Base-by-base conservation (phyloP, 2,329 filamentous ascomycete species). In the Paecilomyces sp. region DNA sequence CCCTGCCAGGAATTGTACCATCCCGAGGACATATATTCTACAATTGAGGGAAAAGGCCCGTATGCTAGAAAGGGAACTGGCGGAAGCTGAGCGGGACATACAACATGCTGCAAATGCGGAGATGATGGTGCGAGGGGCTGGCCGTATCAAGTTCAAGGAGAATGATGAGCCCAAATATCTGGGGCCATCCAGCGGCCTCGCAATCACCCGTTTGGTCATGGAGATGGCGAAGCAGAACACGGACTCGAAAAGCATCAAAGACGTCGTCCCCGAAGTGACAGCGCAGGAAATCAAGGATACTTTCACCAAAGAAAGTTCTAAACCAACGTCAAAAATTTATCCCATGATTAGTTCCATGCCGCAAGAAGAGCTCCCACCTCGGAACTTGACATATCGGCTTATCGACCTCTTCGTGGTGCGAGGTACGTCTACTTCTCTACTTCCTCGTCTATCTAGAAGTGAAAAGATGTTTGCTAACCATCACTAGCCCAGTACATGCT, bases 191-290 rank as follows among this genome's bases (percentile, higher is more conserved):
- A 97, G 93, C 73, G 94, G 93, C 61, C 96, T 97, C 68, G 91
- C 92, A 70, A 96, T 97, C 80, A 96, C 92, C 12, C 87, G 93
- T 31, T 82, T 97, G 66, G 88, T 99, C 11, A 97, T 99, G 89
- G 92, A 97, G 73, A 87, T 96, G 75, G 93, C 93, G 57, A 97
- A 96, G 77, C 88, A 92, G 63, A 96, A 93, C 69, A 95, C 92
- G 28, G 89, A 94, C 68, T 89, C 91, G 4, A 90, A 92, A 74
- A 91, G 88, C 65, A 97, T 97, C 72, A 92, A 91, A 60, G 92
- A 97, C 66, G 87, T 97, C 56, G 90, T 97, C 33, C 91, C 92
- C 3, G 89, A 92, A 83, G 71, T 86, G 77, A 74, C 85, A 74
- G 70, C 86, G 77, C 77, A 85, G 80, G 78, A 86, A 71, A 81